Conservation (phyloP, 73 alveolate genomes). For the Paramecium octaurelia region DNA sequence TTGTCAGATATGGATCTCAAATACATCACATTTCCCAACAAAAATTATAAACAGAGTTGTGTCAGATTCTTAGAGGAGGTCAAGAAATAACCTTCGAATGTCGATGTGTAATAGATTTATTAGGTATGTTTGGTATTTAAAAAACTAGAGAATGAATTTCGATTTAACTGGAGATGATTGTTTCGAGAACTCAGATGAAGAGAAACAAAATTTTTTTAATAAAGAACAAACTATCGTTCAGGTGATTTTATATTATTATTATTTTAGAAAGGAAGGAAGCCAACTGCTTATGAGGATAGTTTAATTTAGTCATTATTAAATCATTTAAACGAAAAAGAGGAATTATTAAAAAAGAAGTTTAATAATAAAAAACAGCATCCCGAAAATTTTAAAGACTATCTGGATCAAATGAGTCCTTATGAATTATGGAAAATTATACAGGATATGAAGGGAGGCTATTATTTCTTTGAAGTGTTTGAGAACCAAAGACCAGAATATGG, state of each 20-base stretch:
- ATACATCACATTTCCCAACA: not conserved
- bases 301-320: not conserved
- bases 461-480: slow-evolving; percentile 36
- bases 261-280: not conserved
- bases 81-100: not conserved
- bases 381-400: not conserved
- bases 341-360: not conserved
- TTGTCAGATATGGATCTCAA: not conserved
- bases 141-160: not conserved
- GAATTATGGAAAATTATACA: slow-evolving; percentile 11
- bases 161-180: not conserved
- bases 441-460: slow-evolving; percentile 4
- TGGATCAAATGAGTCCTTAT: not conserved
- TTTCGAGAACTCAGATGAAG: not conserved
- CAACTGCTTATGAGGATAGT: not conserved
- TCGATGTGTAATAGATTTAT: not conserved
- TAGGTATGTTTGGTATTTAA: not conserved
- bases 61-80: not conserved
- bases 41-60: not conserved
- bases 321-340: not conserved
- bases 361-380: not conserved
- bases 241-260: not conserved
- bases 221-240: not conserved
- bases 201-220: not conserved
- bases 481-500: not conserved